A percentile compares a stretch with the other conserved stretches of the same genome.
phyloP scores from a whole-genome alignment of 495 filamentous ascomycete species.

The Delitschia confertaspora region DNA sequence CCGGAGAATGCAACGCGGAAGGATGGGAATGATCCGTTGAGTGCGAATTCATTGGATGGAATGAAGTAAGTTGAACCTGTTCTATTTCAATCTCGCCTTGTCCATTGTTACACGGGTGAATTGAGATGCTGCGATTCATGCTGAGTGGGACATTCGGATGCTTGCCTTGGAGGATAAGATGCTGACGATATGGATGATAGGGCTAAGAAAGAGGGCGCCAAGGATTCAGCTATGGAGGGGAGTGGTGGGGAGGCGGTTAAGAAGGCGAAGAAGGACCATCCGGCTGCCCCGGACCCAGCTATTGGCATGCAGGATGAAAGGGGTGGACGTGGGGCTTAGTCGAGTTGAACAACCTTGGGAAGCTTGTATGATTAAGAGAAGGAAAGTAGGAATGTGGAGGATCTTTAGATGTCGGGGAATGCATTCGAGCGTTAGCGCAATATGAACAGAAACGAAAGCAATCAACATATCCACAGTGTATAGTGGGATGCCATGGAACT shows the following conservation, averaged over 20 bases:
- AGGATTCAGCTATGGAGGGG: constrained; percentile 37
- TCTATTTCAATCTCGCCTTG: neutral
- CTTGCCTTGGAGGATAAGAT: constrained; percentile 2
- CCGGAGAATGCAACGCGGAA: neutral
- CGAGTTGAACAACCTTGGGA: neutral
- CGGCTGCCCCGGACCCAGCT: constrained; percentile 54
- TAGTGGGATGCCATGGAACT: too few species aligned
- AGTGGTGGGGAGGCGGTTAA: constrained; percentile 39
- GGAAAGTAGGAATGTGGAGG: too few species aligned
- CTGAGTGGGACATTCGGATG: neutral
- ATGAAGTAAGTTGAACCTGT: neutral
- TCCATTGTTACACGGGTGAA: neutral
- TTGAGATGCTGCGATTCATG: neutral
- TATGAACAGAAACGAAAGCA: too few species aligned
- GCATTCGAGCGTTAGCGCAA: too few species aligned
- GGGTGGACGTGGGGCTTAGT: constrained; percentile 35
- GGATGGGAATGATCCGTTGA: neutral
- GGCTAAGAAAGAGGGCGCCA: constrained; percentile 26
- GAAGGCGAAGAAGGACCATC: constrained; percentile 54
- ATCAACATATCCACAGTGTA: too few species aligned
- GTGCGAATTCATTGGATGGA: neutral
- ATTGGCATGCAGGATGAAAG: constrained; percentile 69
- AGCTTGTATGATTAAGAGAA: too few species aligned
- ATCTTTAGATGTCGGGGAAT: too few species aligned
- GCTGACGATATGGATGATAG: constrained; percentile 23